These are phyloP conservation scores for Ustilago nuda DNA, from an alignment of 1,284 basidiomycete genomes.

Conservation along the genomic window DNA sequence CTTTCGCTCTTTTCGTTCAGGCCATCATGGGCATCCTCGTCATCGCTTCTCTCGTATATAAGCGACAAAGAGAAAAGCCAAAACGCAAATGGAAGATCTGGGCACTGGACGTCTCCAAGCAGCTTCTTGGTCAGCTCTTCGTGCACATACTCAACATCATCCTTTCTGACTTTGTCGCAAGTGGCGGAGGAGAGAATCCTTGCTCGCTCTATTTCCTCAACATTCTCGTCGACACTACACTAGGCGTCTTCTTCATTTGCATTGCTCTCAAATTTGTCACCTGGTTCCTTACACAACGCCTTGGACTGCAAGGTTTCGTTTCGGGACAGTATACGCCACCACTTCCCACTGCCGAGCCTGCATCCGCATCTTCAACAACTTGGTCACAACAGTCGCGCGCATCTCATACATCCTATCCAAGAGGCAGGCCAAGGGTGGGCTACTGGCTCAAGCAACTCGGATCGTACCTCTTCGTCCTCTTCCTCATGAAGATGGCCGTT, in stretches of 20 bases:
- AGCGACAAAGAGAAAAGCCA: slow-evolving; percentile 85
- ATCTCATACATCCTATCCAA: slow-evolving; percentile 16
- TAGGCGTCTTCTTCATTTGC: slow-evolving; percentile 89
- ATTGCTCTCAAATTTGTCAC: slow-evolving; percentile 79
- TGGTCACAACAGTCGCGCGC: slow-evolving; percentile 11
- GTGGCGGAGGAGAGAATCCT: slow-evolving; percentile 55
- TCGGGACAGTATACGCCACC: slow-evolving; percentile 79
- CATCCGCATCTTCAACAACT: slow-evolving; percentile 2
- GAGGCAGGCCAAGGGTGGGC: slow-evolving; percentile 54
- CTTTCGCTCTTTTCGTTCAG: slow-evolving; percentile 73
- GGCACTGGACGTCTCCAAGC: slow-evolving; percentile 74
- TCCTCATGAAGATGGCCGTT: slow-evolving; percentile 86
- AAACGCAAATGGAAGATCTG: slow-evolving; percentile 93
- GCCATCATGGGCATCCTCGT: slow-evolving; percentile 88
- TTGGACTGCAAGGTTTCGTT: slow-evolving; percentile 80
- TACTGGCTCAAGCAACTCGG: slow-evolving; percentile 87
- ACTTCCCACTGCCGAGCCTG: slow-evolving; percentile 19
- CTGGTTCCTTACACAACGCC: slow-evolving; percentile 76
- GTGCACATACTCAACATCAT: slow-evolving; percentile 88
- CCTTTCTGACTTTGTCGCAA: slow-evolving; percentile 55
- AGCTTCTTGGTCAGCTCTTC: slow-evolving; percentile 89
- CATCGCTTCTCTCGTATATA: slow-evolving; percentile 83
- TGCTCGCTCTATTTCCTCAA: slow-evolving; percentile 84
- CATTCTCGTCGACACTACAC: slow-evolving; percentile 91
- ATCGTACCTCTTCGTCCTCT: slow-evolving; percentile 83